Percentiles rank a stretch among this genome's conserved stretches.
These are phyloP conservation scores for Mycena galopus DNA, from an alignment of 768 basidiomycete species.

Conservation along the genomic window DNA sequence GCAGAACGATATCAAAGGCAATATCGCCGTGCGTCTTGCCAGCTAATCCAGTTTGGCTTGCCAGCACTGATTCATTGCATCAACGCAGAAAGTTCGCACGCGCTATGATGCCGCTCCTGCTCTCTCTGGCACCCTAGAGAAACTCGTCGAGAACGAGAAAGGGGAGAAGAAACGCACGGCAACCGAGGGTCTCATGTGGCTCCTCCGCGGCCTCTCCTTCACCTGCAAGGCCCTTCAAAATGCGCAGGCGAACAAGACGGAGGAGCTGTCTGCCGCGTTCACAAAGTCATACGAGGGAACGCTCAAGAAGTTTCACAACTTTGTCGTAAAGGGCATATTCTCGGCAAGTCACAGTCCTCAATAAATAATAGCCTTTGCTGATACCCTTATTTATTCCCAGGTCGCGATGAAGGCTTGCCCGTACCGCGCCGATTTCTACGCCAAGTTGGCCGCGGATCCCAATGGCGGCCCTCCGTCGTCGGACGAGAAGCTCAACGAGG, in stretches of 20 bases:
- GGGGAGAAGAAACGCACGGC: constrained; percentile 88
- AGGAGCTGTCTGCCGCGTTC: constrained; percentile 82
- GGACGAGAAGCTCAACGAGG: constrained; percentile 66
- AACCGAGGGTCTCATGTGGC: constrained; percentile 94
- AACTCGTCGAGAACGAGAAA: constrained; percentile 87
- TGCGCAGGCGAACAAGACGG: constrained; percentile 71
- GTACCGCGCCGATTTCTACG: constrained; percentile 75
- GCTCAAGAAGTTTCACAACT: constrained; percentile 88
- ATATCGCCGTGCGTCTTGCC: constrained; percentile 78
- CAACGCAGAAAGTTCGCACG: constrained; percentile 86
- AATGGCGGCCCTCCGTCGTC: constrained; percentile 60
- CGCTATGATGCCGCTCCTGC: constrained; percentile 78
- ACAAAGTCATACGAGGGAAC: constrained; percentile 84
- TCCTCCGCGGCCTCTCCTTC: constrained; percentile 91
- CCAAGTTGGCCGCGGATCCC: constrained; percentile 72
- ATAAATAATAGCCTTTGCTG: neutral
- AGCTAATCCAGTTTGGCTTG: constrained; percentile 2
- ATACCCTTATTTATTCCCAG: constrained; percentile 48
- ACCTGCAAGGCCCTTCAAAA: constrained; percentile 85
- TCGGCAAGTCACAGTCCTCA: constrained; percentile 55
- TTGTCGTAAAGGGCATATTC: constrained; percentile 76
- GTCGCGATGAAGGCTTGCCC: constrained; percentile 77
- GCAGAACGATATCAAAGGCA: constrained; percentile 88
- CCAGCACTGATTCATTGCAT: constrained; percentile 6
- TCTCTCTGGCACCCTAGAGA: constrained; percentile 83